Conservation (phyloP, 169 alveolate genomes). For the Plasmodium yoelii region DNA sequence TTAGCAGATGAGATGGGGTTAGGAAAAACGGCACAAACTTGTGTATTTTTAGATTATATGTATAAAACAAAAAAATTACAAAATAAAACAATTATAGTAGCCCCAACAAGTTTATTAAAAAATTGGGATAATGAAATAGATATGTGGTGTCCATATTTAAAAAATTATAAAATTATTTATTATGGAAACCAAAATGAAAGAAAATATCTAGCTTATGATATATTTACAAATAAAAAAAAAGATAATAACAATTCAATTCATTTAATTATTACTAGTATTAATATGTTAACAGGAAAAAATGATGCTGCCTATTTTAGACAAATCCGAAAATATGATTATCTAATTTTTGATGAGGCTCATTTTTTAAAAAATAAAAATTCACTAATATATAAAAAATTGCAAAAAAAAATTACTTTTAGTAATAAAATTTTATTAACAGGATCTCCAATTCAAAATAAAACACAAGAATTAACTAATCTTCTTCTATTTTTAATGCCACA, state of each 20-base stretch:
- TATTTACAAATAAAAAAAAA: slow-evolving; percentile 21
- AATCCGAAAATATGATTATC: slow-evolving; percentile 84
- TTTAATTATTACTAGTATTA: slow-evolving; percentile 46
- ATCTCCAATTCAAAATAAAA: slow-evolving; percentile 91
- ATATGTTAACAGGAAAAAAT: slow-evolving; percentile 65
- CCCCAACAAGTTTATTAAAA: slow-evolving; percentile 89
- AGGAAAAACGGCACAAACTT: slow-evolving; percentile 92
- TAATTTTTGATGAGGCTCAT: slow-evolving; percentile 96
- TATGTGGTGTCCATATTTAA: slow-evolving; percentile 90
- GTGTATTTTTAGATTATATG: slow-evolving; percentile 85
- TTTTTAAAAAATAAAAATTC: slow-evolving; percentile 92
- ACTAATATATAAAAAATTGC: slow-evolving; percentile 88
- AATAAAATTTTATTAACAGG: slow-evolving; percentile 93
- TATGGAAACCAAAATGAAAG: slow-evolving; percentile 87
- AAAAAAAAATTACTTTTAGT: slow-evolving; percentile 84
- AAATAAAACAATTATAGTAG: slow-evolving; percentile 86
- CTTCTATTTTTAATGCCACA: slow-evolving; percentile 92
- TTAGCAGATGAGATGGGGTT: slow-evolving; percentile 95
- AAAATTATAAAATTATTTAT: slow-evolving; percentile 82
- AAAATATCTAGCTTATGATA: slow-evolving; percentile 75
- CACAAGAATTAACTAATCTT: slow-evolving; percentile 91
- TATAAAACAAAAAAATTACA: slow-evolving; percentile 50
- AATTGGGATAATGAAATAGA: slow-evolving; percentile 90
- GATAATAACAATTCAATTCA: slow-evolving; percentile 10
- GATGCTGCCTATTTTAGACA: slow-evolving; percentile 59